Percentiles rank a stretch among this genome's conserved stretches.
These are phyloP conservation scores for Mycena floridula DNA, from an alignment of 768 basidiomycete genomes.

Conservation along the genomic window DNA sequence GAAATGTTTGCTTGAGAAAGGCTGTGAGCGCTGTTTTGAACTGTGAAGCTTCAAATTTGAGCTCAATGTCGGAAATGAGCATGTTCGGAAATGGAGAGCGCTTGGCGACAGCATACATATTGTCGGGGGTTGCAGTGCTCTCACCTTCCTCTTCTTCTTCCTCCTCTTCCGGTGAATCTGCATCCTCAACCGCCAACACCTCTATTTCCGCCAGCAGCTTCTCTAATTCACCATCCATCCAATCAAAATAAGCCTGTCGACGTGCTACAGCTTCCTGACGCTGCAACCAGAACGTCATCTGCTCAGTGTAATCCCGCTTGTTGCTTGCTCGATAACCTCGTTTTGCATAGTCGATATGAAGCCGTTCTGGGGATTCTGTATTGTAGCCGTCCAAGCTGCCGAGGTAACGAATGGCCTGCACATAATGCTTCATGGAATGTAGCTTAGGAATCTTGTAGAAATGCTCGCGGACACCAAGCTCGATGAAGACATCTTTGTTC, in stretches of 20 bases:
- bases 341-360: constrained; percentile 18
- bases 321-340: constrained; percentile 22
- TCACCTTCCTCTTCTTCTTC: background rate
- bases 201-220: background rate
- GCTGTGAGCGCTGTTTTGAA: background rate
- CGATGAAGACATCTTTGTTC: constrained; percentile 17
- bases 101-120: background rate
- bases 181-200: background rate
- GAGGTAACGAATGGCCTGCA: constrained; percentile 7
- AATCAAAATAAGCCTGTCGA: background rate
- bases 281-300: constrained; percentile 24
- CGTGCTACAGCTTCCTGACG: constrained; percentile 11
- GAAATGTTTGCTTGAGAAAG: background rate
- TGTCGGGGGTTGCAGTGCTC: background rate
- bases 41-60: background rate
- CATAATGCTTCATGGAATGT: constrained; percentile 14
- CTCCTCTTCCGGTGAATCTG: background rate
- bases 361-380: constrained; percentile 22
- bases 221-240: background rate
- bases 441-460: constrained; percentile 23
- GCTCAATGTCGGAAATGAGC: background rate
- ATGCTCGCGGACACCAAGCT: constrained; percentile 6
- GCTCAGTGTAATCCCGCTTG: constrained; percentile 18
- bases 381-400: constrained; percentile 24
- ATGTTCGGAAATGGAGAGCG: background rate